Evolutionary conservation across 192 early-diverging fungal species (phyloP), one percentile per base, ranked within the genome.

Genomic region (Radiomyces spectabilis): DNA sequence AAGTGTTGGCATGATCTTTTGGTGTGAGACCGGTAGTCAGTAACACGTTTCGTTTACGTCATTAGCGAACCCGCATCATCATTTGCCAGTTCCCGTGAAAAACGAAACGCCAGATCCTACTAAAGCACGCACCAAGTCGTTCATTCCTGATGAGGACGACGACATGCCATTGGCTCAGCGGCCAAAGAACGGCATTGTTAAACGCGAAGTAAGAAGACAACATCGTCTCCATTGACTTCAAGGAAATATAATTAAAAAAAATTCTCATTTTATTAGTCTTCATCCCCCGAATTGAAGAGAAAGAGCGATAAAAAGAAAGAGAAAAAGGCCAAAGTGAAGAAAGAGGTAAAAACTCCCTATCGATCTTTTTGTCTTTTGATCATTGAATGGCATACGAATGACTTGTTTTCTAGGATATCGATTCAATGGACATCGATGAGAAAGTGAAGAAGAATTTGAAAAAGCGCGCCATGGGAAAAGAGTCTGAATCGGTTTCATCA

Each of bases 131-230:
- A 48, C 57, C 5, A 38, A 49, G 29, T 41, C 63, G 5, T 29
- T 32, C 13, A 40, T 52, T 26, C 24, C 38, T 29, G 51, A 63
- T 34, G 56, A 67, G 59, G 42, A 43, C 26, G 64, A 63, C 24
- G 67, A 74, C 41, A 60, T 51, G 2, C 72, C 72, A 33, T 34
- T 74, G 55, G 72, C 38, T 74, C 54, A 66, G 56, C 52, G 25
- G 5, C 45, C 12, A n/a, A n/a, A n/a, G n/a, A n/a, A n/a, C 15
- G 42, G 18, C 42, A 16, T 19, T 43, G 42, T 5, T 43, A 19
- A 10, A 16, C 42, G 18, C 5, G 24, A 32, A 19, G 21, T 18
- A 44, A 47, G 32, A 53, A 69, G 66, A 49, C 60, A 6, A 69
- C 61, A 37, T 62, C 59, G 31, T 25, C 61, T 33, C 35, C 48